A percentile compares a stretch with the other conserved stretches of the same genome.
phyloP scores from a whole-genome alignment of 163 green algal genomes.

The Trebouxia gelatinosa region DNA sequence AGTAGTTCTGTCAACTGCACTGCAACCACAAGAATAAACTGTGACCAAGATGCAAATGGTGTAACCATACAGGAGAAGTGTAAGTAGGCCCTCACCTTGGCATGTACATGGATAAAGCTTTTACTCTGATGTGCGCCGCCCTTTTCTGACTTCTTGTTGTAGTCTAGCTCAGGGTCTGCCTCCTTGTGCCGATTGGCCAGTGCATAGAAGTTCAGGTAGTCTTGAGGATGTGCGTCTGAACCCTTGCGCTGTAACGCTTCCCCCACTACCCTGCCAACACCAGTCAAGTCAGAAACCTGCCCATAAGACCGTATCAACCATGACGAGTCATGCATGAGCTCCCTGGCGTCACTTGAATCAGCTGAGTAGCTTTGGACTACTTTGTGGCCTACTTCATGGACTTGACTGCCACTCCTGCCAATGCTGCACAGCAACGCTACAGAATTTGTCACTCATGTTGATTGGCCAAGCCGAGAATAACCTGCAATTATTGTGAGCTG shows the following conservation, averaged over 20 bases:
- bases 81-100: background rate
- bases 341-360: too few relatives aligned
- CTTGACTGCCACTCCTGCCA: too few relatives aligned
- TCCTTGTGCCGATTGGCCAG: constrained; percentile 8
- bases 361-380: too few relatives aligned
- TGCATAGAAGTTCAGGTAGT: constrained; percentile 31
- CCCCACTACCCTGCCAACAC: constrained; percentile 13
- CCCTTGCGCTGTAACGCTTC: constrained; percentile 22
- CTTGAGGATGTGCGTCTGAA: constrained; percentile 3
- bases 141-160: constrained; percentile 9
- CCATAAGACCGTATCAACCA: too few relatives aligned
- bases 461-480: too few relatives aligned
- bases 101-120: constrained; percentile 25
- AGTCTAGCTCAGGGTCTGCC: background rate
- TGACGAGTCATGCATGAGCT: too few relatives aligned
- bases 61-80: background rate
- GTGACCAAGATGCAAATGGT: background rate
- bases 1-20: background rate
- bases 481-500: too few relatives aligned
- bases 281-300: too few relatives aligned
- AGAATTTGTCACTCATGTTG: too few relatives aligned
- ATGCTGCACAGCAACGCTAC: too few relatives aligned
- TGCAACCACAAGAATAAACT: background rate
- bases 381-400: too few relatives aligned
- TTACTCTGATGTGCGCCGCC: background rate